Evolutionary conservation across 2,329 filamentous ascomycete genomes (phyloP).

Genomic region (Paraphaeosphaeria sporulosa): DNA sequence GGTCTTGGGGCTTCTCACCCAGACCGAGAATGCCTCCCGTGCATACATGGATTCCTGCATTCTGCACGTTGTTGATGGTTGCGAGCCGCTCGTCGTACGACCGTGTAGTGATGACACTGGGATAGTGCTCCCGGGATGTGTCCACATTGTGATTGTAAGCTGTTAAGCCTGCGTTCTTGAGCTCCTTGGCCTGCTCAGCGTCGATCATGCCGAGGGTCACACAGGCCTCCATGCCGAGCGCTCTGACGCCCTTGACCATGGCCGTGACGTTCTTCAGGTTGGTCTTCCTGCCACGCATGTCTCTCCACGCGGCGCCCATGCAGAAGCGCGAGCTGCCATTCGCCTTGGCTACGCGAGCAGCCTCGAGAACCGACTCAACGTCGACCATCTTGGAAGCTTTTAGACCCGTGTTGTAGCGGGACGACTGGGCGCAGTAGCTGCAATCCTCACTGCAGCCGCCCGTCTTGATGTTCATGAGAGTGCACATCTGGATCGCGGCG

Average conservation of each 20-base stretch:
- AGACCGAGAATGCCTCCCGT: slow-evolving; percentile 87
- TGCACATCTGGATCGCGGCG: slow-evolving; percentile 87
- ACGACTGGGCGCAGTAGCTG: slow-evolving; percentile 90
- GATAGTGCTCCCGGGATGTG: slow-evolving; percentile 88
- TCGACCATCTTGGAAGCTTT: slow-evolving; percentile 80
- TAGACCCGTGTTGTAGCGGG: slow-evolving; percentile 78
- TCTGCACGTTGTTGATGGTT: slow-evolving; percentile 80
- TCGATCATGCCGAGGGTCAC: slow-evolving; percentile 97
- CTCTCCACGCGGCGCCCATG: slow-evolving; percentile 93
- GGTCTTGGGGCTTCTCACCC: slow-evolving; percentile 79
- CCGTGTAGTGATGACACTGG: slow-evolving; percentile 82
- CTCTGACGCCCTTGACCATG: slow-evolving; percentile 84
- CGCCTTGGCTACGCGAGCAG: slow-evolving; percentile 77
- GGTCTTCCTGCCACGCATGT: slow-evolving; percentile 90
- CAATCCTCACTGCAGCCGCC: slow-evolving; percentile 93
- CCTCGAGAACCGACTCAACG: slow-evolving; percentile 81
- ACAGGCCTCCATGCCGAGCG: slow-evolving; percentile 87
- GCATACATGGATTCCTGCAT: slow-evolving; percentile 89
- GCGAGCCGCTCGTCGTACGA: slow-evolving; percentile 86
- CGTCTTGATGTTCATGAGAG: slow-evolving; percentile 96
- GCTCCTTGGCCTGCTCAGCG: slow-evolving; percentile 76
- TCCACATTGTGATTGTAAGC: slow-evolving; percentile 97
- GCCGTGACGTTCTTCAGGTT: slow-evolving; percentile 82
- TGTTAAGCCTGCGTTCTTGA: slow-evolving; percentile 84
- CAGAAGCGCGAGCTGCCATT: slow-evolving; percentile 93